Base-by-base conservation (phyloP, 768 basidiomycete species). In the Amylocystis lapponica region DNA sequence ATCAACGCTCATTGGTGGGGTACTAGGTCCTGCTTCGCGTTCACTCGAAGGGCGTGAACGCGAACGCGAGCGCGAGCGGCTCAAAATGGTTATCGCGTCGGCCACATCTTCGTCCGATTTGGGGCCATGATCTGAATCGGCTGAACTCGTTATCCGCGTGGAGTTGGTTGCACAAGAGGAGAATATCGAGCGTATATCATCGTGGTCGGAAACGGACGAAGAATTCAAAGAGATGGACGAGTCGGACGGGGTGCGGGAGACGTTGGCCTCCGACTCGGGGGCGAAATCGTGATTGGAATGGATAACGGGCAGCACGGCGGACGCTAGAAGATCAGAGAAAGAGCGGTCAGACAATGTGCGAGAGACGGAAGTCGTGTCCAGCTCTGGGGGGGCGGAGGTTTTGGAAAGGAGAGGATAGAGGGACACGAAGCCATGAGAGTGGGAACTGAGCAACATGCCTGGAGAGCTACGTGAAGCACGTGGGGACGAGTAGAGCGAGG, bases 381-480 rank as follows among this genome's bases (percentile, higher is more conserved):
- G 47, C 25, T 4, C 25, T 35, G 37, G 51, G 41, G 50, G 55
- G 49, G 52, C 25, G 46, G 55, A 39, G 53, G 57, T 46, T 55
- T 64, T 36, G 43, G 32, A 51, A 42, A 12, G 59, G 55, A 0
- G 51, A 56, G 1, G 49, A 27, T 52, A 61, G 35, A 46, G 59
- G 50, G 38, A 47, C 32, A 57, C 41, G 37, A 58, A 47, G 17
- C 52, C 50, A 39, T 63, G 54, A 36, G 59, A 54, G 34, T 55
- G 54, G 3, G 58, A 54, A 19, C 57, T 55, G 34, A 59, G 48
- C 20, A 51, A 35, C 41, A 59, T 57, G 44, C 60, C 54, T 42
- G 66, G 23, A 26, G n/a, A n/a, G 72, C 67, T 10, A 64, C 61
- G 56, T 72, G 77, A 77, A 3, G 70, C 65, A 26, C 72, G 65